Conservation (phyloP, 2,329 filamentous ascomycete species). For the Colletotrichum agaves region DNA sequence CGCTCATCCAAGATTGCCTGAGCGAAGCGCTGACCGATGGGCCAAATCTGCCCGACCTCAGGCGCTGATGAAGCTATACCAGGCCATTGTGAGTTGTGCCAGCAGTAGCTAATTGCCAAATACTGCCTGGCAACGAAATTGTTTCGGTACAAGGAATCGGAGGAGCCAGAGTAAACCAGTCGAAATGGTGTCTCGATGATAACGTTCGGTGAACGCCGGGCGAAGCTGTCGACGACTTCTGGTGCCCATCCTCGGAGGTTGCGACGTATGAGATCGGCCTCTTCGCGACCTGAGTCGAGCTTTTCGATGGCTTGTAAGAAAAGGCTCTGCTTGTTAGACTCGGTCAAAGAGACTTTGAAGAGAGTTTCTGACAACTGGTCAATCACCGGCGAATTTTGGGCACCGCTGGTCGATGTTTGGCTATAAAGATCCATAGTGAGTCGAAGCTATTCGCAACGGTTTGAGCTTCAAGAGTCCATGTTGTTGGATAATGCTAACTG, state of each 20-base stretch:
- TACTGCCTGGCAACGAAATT: not conserved
- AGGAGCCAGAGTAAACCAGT: not conserved
- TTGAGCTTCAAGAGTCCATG: too few relatives aligned
- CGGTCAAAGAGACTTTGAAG: not conserved
- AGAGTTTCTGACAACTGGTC: too few relatives aligned
- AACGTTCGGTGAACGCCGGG: constrained; percentile 6
- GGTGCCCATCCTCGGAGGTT: constrained; percentile 20
- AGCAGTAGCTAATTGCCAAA: constrained; percentile 23
- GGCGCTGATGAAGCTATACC: not conserved
- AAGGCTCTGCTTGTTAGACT: not conserved
- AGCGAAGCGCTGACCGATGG: constrained; percentile 13
- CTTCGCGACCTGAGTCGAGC: not conserved
- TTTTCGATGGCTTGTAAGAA: constrained; percentile 9
- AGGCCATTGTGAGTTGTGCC: constrained; percentile 16
- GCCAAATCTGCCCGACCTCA: constrained; percentile 9
- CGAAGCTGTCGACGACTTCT: not conserved
- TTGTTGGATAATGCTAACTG: too few relatives aligned
- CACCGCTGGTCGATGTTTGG: too few relatives aligned
- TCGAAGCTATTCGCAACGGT: too few relatives aligned
- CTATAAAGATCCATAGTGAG: too few relatives aligned
- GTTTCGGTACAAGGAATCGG: not conserved
- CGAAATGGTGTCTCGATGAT: constrained; percentile 22
- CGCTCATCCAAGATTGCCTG: constrained; percentile 5
- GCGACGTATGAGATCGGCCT: not conserved
- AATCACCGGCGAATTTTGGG: too few relatives aligned